Conservation (phyloP, 2,329 filamentous ascomycete genomes). For the Aspergillus unguis region DNA sequence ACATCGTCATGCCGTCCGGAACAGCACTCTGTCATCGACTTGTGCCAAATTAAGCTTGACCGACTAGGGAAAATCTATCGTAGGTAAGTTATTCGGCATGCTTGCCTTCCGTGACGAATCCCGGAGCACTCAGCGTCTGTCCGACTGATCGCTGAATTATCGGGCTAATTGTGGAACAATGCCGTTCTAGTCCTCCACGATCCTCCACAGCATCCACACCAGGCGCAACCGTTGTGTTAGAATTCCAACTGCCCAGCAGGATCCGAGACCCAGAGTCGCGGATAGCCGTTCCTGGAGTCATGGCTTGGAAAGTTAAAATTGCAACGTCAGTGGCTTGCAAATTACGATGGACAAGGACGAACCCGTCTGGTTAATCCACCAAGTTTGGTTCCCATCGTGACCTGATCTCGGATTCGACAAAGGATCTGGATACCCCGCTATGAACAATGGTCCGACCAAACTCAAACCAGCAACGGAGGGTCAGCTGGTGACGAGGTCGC, state of each 20-base stretch:
- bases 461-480: background rate
- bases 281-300: background rate
- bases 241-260: background rate
- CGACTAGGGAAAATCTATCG: too few relatives aligned
- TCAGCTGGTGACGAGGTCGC: background rate
- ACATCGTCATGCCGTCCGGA: conserved; percentile 31
- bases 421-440: conserved; percentile 1
- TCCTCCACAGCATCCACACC: background rate
- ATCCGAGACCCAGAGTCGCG: background rate
- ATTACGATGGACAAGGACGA: conserved; percentile 1
- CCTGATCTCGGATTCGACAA: background rate
- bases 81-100: background rate
- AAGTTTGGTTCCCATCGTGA: background rate
- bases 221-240: background rate
- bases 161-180: conserved; percentile 2
- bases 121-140: background rate
- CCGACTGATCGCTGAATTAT: conserved; percentile 1
- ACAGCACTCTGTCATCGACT: conserved; percentile 22
- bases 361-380: conserved; percentile 1
- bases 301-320: background rate
- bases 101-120: background rate
- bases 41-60: too few relatives aligned
- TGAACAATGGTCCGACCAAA: background rate
- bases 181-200: conserved; percentile 1
- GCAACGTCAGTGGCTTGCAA: conserved; percentile 2